Evolutionary conservation across 495 filamentous ascomycete species (phyloP), one percentile per base, ranked within the genome.

Genomic region (Hypoxylon fragiforme): DNA sequence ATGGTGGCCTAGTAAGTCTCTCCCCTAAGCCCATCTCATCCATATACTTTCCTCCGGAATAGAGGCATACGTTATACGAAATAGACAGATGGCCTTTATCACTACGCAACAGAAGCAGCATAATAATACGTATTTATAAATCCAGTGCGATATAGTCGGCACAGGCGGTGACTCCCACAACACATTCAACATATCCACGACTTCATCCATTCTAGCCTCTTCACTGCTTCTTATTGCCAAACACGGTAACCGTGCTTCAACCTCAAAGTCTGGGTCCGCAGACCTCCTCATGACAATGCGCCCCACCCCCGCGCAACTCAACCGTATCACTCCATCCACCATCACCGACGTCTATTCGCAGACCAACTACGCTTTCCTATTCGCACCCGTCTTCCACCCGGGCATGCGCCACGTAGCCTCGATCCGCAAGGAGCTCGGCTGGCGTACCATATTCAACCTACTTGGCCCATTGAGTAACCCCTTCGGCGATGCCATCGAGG

Each of bases 111-210:
- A n/a, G n/a, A 30, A 16, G 56, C 54, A 45, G 47, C 34, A 40
- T 28, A 28, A 35, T 26, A 40, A 26, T 26, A 8, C n/a, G 50
- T n/a, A 43, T 21, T 26, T 7, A 36, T 2, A 12, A 12, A 12
- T 34, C 41, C 54, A 92, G 86, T 92, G 91, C 71, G 95, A 99
- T 69, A 96, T 99, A 63, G 95, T 97, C 37, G 95, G 95, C 63
- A 99, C 95, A 11, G 95, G 95, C 42, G 95, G 95, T 65, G 94
- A 97, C 74, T 86, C 87, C 24, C 91, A 97, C 76, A 88, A 91
- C 68, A 99, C 95, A 14, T 97, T 96, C 83, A 99, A 99, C 69
- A 90, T 99, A 68, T 90, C 85, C 58, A 97, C 94, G 2, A 95
- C 92, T 5, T 82, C 95, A 3, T 95, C 91, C 3, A 95, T 99